These are phyloP conservation scores for Lathyrus sativus DNA, from an alignment of 306 rosid species.

Conservation along the genomic window DNA sequence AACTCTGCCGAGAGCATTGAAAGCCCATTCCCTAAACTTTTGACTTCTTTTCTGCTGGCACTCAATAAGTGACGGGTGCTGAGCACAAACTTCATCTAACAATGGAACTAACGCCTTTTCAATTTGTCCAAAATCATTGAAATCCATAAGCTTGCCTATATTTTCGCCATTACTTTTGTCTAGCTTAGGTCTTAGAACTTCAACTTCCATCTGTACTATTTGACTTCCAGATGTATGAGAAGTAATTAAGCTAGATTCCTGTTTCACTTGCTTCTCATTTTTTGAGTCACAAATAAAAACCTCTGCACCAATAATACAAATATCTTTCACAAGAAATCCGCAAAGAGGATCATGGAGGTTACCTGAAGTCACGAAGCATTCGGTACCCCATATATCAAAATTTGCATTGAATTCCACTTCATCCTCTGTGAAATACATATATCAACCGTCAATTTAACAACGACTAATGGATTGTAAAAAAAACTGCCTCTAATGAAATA, in stretches of 20 bases:
- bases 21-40: slow-evolving; percentile 35
- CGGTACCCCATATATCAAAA: neutral
- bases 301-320: slow-evolving; percentile 1
- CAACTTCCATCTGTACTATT: neutral
- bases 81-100: slow-evolving; percentile 33
- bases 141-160: slow-evolving; percentile 13
- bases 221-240: neutral
- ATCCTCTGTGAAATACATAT: neutral
- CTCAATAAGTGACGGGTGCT: slow-evolving; percentile 34
- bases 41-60: slow-evolving; percentile 34
- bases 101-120: slow-evolving; percentile 36
- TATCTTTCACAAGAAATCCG: neutral
- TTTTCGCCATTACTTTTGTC: neutral
- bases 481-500: too few relatives aligned
- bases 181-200: neutral
- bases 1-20: slow-evolving; percentile 42
- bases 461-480: neutral
- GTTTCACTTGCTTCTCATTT: neutral
- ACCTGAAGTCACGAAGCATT: neutral
- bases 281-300: neutral
- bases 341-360: neutral
- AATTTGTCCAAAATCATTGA: slow-evolving; percentile 17
- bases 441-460: neutral
- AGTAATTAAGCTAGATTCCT: neutral
- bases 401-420: neutral